Evolutionary conservation across 78 protist species (phyloP), one percentile per base, ranked within the genome.

Genomic region (Dictyostelium citrinum): DNA sequence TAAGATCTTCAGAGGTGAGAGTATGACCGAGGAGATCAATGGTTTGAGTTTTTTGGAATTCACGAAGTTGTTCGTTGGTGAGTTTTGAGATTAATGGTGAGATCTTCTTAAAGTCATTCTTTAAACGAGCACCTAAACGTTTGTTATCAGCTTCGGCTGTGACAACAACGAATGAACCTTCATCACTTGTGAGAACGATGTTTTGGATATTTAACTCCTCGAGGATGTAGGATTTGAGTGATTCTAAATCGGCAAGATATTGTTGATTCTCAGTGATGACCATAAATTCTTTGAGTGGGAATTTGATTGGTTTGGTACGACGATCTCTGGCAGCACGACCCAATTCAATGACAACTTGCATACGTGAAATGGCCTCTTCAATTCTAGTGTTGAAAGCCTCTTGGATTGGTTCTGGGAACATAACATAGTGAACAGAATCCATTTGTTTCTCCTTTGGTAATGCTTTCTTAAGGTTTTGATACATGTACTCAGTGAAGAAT

Each of bases 401-500:
- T 24, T 46, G 51, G 12, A 60, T 46, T 35, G 83, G 82, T 76
- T 90, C 94, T 12, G 99, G 98, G 61, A 97, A 27, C 82, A 82
- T 20, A 61, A 45, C 33, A 91, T 64, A 99, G 84, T 98, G 99
- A 16, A 98, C 98, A 3, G 97, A 95, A 39, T 81, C 93, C 84
- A 82, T 74, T 46, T 83, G 88, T 81, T 96, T 67, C 10, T 55
- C 96, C 2, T 31, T 83, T 46, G 98, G 98, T 39, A 98, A 82
- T 6, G 22, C 45, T 16, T 17, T 51, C 55, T 41, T 27, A 55
- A 99, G 97, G 72, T 96, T 95, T 77, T 94, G 99, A 96, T 97
- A 99, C 94, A 99, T 68, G 90, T 37, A 31, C 90, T 99, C 99
- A 22, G 97, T 74, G 61, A 99, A 22, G 99, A 99, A 99, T 72